Conservation (phyloP, 2,329 filamentous ascomycete species). For the Fusarium globosum region DNA sequence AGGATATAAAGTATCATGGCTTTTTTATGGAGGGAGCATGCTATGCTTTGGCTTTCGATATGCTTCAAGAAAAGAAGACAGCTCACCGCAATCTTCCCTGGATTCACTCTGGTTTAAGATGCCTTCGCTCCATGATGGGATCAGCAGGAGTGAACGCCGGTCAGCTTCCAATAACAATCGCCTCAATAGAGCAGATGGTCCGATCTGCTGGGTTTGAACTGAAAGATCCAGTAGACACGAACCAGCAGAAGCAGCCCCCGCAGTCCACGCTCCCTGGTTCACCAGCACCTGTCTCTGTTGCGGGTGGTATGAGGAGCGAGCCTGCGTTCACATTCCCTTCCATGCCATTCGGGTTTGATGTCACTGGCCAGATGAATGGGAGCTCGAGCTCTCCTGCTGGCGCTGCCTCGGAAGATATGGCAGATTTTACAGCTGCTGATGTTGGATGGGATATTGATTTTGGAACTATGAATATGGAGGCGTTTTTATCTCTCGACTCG, state of each 20-base stretch:
- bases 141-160: conserved; percentile 32
- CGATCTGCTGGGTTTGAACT: conserved; percentile 45
- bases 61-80: conserved; percentile 53
- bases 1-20: conserved; percentile 58
- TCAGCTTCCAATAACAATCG: conserved; percentile 41
- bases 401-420: conserved; percentile 37
- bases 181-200: conserved; percentile 47
- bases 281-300: conserved; percentile 21
- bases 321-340: conserved; percentile 45
- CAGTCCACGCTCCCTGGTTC: conserved; percentile 31
- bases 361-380: conserved; percentile 38
- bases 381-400: conserved; percentile 26
- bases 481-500: conserved; percentile 48
- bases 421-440: conserved; percentile 46
- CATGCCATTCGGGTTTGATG: conserved; percentile 45
- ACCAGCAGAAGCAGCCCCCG: conserved; percentile 28
- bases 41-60: conserved; percentile 56
- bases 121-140: conserved; percentile 50
- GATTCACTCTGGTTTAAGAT: conserved; percentile 53
- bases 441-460: conserved; percentile 48
- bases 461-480: conserved; percentile 49
- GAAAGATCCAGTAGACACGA: conserved; percentile 32
- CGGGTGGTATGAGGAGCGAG: conserved; percentile 22
- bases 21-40: conserved; percentile 57
- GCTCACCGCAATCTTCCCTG: conserved; percentile 54